Percentiles rank a stretch among this genome's conserved stretches.
Evolutionary conservation across 768 basidiomycete species (phyloP).

Genomic region (Leucocoprinus sp.): DNA sequence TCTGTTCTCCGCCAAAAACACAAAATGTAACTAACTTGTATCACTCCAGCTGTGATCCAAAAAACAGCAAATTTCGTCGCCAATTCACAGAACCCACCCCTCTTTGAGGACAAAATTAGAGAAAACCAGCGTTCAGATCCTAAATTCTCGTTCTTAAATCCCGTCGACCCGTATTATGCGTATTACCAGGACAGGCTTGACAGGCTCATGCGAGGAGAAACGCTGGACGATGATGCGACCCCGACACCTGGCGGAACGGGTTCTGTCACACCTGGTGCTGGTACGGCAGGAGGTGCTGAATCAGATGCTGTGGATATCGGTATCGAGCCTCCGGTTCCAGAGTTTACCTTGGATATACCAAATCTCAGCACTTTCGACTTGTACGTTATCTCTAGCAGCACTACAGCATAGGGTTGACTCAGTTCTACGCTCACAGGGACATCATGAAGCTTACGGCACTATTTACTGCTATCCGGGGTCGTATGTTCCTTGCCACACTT

Average conservation of each 20-base stretch:
- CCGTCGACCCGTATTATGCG: conserved; percentile 95
- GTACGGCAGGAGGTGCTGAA: conserved; percentile 23
- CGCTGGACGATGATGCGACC: conserved; percentile 46
- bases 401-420: too few species aligned
- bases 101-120: conserved; percentile 95
- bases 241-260: conserved; percentile 10
- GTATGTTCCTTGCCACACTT: conserved; percentile 75
- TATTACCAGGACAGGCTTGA: conserved; percentile 94
- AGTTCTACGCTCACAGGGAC: conserved; percentile 45
- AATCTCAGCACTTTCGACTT: conserved; percentile 84
- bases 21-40: conserved; percentile 1
- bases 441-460: conserved; percentile 95
- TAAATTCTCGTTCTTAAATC: conserved; percentile 98
- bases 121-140: conserved; percentile 95
- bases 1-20: conserved; percentile 13
- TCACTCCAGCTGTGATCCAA: conserved; percentile 76
- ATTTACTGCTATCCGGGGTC: conserved; percentile 88
- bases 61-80: conserved; percentile 89
- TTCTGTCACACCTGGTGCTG: not conserved
- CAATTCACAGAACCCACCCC: conserved; percentile 85
- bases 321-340: conserved; percentile 67
- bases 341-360: conserved; percentile 82
- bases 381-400: conserved; percentile 58
- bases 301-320: conserved; percentile 54
- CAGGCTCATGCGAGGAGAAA: conserved; percentile 67